Evolutionary conservation across 371 early-diverging fungal genomes (phyloP).

Genomic region (Lichtheimia hyalospora): DNA sequence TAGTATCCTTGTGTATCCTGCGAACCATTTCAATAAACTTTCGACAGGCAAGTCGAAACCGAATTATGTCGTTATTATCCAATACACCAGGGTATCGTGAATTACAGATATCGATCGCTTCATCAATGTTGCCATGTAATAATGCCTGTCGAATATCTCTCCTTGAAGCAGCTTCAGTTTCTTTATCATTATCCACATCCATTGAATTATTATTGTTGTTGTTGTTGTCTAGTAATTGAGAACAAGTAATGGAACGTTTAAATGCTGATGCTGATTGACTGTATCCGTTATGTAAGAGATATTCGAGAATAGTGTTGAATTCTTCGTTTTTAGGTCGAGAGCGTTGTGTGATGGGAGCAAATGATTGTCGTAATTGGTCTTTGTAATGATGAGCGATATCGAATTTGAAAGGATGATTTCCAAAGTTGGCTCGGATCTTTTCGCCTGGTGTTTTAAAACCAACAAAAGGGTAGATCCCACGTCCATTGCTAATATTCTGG

Average conservation of each 20-base stretch:
- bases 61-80: slow-evolving; percentile 50
- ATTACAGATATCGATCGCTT: slow-evolving; percentile 59
- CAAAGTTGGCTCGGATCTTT: slow-evolving; percentile 79
- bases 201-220: not conserved
- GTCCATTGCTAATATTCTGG: slow-evolving; percentile 24
- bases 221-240: no score
- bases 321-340: not conserved
- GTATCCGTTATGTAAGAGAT: slow-evolving; percentile 7
- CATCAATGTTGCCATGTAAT: slow-evolving; percentile 63
- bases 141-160: slow-evolving; percentile 65
- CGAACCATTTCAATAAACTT: slow-evolving; percentile 80
- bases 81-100: slow-evolving; percentile 62
- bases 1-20: slow-evolving; percentile 1
- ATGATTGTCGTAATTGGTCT: slow-evolving; percentile 21
- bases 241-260: no score
- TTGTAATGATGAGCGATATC: slow-evolving; percentile 62
- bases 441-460: slow-evolving; percentile 88
- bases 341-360: not conserved
- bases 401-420: slow-evolving; percentile 61
- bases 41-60: slow-evolving; percentile 75
- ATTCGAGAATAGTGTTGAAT: slow-evolving; percentile 17
- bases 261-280: slow-evolving; percentile 6
- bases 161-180: not conserved
- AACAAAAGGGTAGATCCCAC: slow-evolving; percentile 71
- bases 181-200: not conserved